Conservation (phyloP, 2,329 filamentous ascomycete genomes). For the Teratosphaeria destructans region DNA sequence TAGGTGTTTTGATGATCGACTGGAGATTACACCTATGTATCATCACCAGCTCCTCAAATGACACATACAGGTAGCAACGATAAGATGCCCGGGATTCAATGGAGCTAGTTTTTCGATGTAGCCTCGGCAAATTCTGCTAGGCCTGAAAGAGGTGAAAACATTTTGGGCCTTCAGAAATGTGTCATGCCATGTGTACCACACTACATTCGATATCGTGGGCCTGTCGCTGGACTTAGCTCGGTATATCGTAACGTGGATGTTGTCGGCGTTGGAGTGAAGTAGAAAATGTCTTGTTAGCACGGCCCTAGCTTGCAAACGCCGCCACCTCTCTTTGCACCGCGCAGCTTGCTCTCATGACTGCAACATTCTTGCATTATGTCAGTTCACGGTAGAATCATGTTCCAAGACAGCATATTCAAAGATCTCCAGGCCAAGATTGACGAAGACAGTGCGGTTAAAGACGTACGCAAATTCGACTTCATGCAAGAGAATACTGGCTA, state of each 20-base stretch:
- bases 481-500: conserved; percentile 6
- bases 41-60: too few relatives aligned
- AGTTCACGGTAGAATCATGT: conserved; percentile 10
- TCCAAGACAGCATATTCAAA: conserved; percentile 56
- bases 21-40: too few relatives aligned
- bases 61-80: too few relatives aligned
- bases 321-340: background rate
- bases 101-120: conserved; percentile 1
- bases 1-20: background rate
- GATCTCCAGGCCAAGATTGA: conserved; percentile 83
- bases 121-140: background rate
- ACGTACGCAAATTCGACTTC: conserved; percentile 36
- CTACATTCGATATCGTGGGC: background rate
- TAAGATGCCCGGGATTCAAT: too few relatives aligned
- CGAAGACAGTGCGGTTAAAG: conserved; percentile 70
- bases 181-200: too few relatives aligned
- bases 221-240: background rate
- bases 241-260: background rate
- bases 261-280: background rate
- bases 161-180: background rate
- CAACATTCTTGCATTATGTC: background rate
- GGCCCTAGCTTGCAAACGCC: background rate
- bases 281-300: background rate
- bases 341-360: background rate
- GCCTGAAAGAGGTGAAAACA: background rate